Evolutionary conservation across 257 asterid genomes (phyloP), one percentile per base, ranked within the genome.

Genomic region (Hygrophila difformis): DNA sequence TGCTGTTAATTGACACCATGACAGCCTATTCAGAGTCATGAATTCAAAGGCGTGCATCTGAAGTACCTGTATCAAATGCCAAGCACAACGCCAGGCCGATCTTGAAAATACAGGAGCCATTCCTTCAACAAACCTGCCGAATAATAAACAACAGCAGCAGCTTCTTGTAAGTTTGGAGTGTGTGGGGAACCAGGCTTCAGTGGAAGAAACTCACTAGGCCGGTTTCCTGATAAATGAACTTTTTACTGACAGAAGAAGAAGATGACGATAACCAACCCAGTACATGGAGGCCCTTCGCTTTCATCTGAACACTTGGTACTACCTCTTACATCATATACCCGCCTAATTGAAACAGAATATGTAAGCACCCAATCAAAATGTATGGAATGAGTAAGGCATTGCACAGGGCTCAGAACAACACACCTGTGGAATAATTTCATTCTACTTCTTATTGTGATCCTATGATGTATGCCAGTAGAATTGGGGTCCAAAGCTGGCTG

Each of bases 401-500:
- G 41, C 18, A 24, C 19, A 50, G 37, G 41, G 9, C 19, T 1
- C 11, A 28, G 31, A 39, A 6, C 1, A 24, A 54, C 69, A 39
- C 53, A 80, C 96, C 86, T 79, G 68, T 91, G 99, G 58, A 91
- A 76, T 58, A 37, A 73, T 6, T 81, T 73, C 50, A 57, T 66
- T 76, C 86, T 78, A 16, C 67, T 84, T 56, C 97, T 74, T 46
- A 91, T 38, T 17, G 99, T 91, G 60, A 91, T 91, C 63, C 87
- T 74, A 65, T 83, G 99, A 54, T 91, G 99, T 71, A 91, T 91
- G 43, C 94, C 99, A 28, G 95, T 80, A 18, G 99, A 91, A 71
- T 91, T 80, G 36, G 99, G 99, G 74, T 86, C 97, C 72, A 91
- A 68, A 56, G 99, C 99, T 17, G 99, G 99, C 81, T 91, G 99